Base-by-base conservation (phyloP, 805 yeast genomes). In the Metschnikowia koreensis region DNA sequence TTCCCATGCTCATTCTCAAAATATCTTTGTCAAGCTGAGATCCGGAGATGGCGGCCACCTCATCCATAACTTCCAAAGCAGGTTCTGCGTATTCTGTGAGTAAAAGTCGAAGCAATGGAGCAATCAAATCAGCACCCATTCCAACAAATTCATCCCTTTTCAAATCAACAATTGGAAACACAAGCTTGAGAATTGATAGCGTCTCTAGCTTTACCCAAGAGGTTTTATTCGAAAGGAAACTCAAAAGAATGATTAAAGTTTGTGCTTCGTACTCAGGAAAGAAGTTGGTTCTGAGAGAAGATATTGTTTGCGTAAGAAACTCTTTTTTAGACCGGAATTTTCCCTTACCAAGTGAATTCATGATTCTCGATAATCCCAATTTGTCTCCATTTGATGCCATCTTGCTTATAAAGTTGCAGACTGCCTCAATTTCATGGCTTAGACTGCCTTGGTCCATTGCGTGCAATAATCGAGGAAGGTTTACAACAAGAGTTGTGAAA, bases 101-200 rank as follows among this genome's bases (percentile, higher is more conserved):
- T 48, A 81, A 67, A 27, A 94, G 73, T 49, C 98, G 76, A 58
- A 94, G 73, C 46, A 96, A 73, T 2, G 99, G 99, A 1, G 97
- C 87, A 6, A 94, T 89, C 48, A 94, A 73, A 64, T 94, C 99
- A 0, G 99, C 98, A 5, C 99, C 99, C 38, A 90, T 86, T 1
- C 96, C 96, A 29, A 81, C 77, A 64, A 91, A 91, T 60, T 87
- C 96, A 16, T 86, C 89, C 37, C 86, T 73, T 42, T 82, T 83
- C 48, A 92, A 72, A 62, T 94, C 92, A 13, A 91, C 84, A 53
- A 81, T 74, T 1, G 97, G 92, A 55, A 96, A 79, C 7, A 94
- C 66, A 44, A 83, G 81, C 60, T 86, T 85, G 57, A 94, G 75
- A 1, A 91, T 68, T 47, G 82, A 86, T 82, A 96, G 77, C 0